Evolutionary conservation across 768 basidiomycete species (phyloP).

Genomic region (Naganishia vaughanmartiniae): DNA sequence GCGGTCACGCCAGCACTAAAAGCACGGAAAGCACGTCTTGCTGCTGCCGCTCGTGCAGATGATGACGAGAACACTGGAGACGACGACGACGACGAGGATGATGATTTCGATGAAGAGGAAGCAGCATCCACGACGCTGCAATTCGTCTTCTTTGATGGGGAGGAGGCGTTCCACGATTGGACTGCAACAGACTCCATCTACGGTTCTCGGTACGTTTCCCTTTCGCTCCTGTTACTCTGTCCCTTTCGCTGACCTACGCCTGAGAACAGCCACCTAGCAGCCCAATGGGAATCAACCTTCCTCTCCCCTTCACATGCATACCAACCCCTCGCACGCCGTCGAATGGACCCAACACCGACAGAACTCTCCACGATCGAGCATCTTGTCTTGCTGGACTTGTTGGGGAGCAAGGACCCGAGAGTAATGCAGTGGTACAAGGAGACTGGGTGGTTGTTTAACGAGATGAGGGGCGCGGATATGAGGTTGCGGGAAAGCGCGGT

Average conservation of each 20-base stretch:
- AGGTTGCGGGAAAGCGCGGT: constrained; percentile 70
- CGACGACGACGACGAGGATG: constrained; percentile 53
- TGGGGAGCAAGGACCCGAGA: constrained; percentile 71
- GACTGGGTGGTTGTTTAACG: constrained; percentile 90
- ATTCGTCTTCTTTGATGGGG: constrained; percentile 93
- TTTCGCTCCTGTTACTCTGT: too few species aligned
- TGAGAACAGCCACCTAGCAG: constrained; percentile 71
- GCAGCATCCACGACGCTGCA: constrained; percentile 80
- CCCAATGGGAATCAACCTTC: constrained; percentile 74
- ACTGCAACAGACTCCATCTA: constrained; percentile 86
- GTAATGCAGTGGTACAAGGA: constrained; percentile 79
- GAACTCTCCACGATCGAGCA: constrained; percentile 80
- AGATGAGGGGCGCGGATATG: constrained; percentile 67
- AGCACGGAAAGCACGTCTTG: constrained; percentile 58
- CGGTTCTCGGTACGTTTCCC: constrained; percentile 72
- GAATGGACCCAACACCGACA: constrained; percentile 57
- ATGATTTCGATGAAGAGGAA: constrained; percentile 64
- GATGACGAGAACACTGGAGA: constrained; percentile 53
- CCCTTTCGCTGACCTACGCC: background rate
- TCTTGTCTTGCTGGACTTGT: constrained; percentile 84
- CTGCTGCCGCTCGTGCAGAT: constrained; percentile 55
- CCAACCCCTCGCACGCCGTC: constrained; percentile 56
- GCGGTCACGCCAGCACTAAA: constrained; percentile 60
- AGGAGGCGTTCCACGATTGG: constrained; percentile 92
- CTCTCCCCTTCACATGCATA: constrained; percentile 60